phyloP scores from a whole-genome alignment of 345 rosid genomes.

The Lepidium africanum region DNA sequence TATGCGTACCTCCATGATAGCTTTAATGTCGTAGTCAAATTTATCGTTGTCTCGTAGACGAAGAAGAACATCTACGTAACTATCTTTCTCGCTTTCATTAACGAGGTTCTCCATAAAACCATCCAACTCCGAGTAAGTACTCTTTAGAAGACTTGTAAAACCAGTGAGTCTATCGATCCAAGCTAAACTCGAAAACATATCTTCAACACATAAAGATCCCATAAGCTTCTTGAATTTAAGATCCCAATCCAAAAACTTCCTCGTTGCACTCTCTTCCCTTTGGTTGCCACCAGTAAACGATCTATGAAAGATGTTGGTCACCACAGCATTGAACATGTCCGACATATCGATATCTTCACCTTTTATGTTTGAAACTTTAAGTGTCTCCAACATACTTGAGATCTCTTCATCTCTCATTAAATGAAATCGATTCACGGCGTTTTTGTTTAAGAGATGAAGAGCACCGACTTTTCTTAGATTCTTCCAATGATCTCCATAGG shows the following conservation, averaged over 20 bases:
- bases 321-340: neutral
- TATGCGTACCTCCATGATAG: slow-evolving; percentile 21
- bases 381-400: neutral
- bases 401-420: neutral
- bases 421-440: neutral
- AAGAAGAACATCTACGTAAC: slow-evolving; percentile 21
- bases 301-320: neutral
- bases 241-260: slow-evolving; percentile 32
- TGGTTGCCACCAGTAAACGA: neutral
- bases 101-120: slow-evolving; percentile 17
- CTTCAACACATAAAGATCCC: slow-evolving; percentile 16
- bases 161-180: slow-evolving; percentile 18
- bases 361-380: neutral
- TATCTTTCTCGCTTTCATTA: slow-evolving; percentile 11
- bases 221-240: slow-evolving; percentile 29
- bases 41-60: slow-evolving; percentile 17
- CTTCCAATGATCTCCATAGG: neutral
- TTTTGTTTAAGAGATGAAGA: neutral
- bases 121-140: neutral
- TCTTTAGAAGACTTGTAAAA: neutral
- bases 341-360: neutral
- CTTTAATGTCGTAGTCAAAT: slow-evolving; percentile 27
- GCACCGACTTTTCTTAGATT: neutral
- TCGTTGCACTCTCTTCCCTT: slow-evolving; percentile 26
- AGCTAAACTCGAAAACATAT: slow-evolving; percentile 10